Base-by-base conservation (phyloP, 23 red algal genomes). In the Gracilaria vermiculophylla region DNA sequence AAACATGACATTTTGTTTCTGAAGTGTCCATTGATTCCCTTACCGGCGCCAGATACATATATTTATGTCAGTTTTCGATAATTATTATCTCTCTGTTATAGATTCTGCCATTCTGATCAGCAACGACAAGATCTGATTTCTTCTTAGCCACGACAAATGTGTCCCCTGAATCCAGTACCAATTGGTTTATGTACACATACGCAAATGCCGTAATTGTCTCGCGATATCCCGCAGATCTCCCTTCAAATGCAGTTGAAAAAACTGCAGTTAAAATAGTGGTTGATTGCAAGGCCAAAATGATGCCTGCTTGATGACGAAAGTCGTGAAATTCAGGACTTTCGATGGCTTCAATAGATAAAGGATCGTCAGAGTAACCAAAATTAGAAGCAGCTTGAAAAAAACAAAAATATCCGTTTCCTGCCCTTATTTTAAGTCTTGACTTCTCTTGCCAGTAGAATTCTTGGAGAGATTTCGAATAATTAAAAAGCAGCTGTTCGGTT, bases 351-450 rank as follows among this genome's bases (percentile, higher is more conserved):
- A 27, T 17, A 1, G 73, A 53, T 6, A 34, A 31, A 9, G 50
- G 24, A 43, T 78, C 51, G 21, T 56, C 51, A 1, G 73, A 21
- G 51, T 50, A 78, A 0, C 73, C 73, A 78, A 27, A 78, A 35
- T 78, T 51, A 35, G 40, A 16, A 20, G 73, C 73, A 21, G 73
- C 73, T 42, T 78, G 73, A 27, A 78, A 78, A 35, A 78, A 78
- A 23, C 1, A 35, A 27, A 78, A 78, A 24, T 53, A 78, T 45
- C 43, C 43, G 16, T 27, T 44, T 27, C 73, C 25, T 14, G 73
- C 73, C 25, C 73, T 78, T 8, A 20, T 9, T 44, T 78, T 2
- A 3, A 78, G 31, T 20, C 43, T 78, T 32, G 23, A 20, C n/a
- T 53, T 51, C 43, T 78, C 73, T 10, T 17, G 9, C 19, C 51